These are phyloP conservation scores for Psilocybe subaeruginosa DNA, from an alignment of 768 basidiomycete species.

Conservation along the genomic window DNA sequence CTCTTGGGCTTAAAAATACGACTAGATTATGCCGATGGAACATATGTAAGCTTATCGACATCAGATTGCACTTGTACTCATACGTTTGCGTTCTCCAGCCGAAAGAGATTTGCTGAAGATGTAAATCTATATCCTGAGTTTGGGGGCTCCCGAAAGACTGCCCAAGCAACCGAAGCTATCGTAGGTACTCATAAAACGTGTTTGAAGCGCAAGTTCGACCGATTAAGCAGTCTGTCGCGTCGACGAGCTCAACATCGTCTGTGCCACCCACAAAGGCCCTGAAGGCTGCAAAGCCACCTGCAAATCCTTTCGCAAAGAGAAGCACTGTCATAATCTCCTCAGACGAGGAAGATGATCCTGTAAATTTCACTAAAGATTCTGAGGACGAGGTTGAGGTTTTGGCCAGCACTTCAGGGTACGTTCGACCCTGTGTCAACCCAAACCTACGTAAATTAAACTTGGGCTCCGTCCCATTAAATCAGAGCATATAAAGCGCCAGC, in stretches of 20 bases:
- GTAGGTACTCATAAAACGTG: conserved; percentile 23
- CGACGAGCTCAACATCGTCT: conserved; percentile 23
- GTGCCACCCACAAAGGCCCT: conserved; percentile 14
- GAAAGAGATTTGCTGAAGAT: conserved; percentile 34
- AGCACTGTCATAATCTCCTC: conserved; percentile 37
- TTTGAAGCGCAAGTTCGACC: conserved; percentile 1
- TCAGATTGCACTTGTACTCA: neutral
- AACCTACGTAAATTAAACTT: neutral
- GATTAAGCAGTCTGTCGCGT: conserved; percentile 28
- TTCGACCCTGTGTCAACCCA: conserved; percentile 3
- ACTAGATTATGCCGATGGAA: conserved; percentile 33
- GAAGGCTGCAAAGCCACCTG: conserved; percentile 7
- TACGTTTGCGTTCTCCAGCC: conserved; percentile 22
- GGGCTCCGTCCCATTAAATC: neutral
- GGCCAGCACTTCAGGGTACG: conserved; percentile 17
- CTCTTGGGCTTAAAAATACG: neutral
- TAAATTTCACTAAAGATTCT: conserved; percentile 25
- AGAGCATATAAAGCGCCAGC: conserved; percentile 8
- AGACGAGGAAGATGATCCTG: conserved; percentile 35
- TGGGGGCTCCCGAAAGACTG: conserved; percentile 22
- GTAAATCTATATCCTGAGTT: conserved; percentile 35
- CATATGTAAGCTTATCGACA: conserved; percentile 28
- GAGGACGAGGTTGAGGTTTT: conserved; percentile 12
- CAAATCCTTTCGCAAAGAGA: neutral
- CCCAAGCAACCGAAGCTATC: conserved; percentile 26